Conservation (phyloP, 495 filamentous ascomycete species). For the Neurospora hispaniola region DNA sequence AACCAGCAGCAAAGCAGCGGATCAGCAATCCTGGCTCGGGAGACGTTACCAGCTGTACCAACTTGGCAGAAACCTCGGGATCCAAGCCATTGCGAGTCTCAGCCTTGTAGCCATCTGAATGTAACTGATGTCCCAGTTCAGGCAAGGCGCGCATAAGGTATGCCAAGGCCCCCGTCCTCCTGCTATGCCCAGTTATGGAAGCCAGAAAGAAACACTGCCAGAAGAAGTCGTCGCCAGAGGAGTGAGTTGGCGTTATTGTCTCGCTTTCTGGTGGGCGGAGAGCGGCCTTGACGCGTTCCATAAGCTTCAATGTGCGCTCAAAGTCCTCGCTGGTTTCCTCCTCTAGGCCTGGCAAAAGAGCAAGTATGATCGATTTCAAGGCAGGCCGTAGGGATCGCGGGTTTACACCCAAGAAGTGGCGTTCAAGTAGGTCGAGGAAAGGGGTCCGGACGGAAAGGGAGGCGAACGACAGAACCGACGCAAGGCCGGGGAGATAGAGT, state of each 20-base stretch:
- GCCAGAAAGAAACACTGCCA: slow-evolving; percentile 98
- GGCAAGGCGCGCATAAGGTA: slow-evolving; percentile 75
- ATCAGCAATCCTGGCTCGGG: slow-evolving; percentile 88
- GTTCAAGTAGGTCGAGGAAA: slow-evolving; percentile 76
- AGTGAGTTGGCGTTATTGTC: slow-evolving; percentile 40
- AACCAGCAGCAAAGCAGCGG: slow-evolving; percentile 78
- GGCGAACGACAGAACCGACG: slow-evolving; percentile 81
- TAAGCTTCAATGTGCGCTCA: slow-evolving; percentile 66
- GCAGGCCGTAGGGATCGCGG: slow-evolving; percentile 65
- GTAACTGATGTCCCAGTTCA: slow-evolving; percentile 42
- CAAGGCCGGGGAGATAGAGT: slow-evolving; percentile 81
- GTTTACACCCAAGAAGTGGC: slow-evolving; percentile 62
- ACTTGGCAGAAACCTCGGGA: slow-evolving; percentile 29
- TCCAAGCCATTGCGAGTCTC: slow-evolving; percentile 14
- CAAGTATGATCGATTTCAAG: slow-evolving; percentile 76
- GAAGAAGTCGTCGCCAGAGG: slow-evolving; percentile 72
- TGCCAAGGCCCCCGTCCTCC: slow-evolving; percentile 77
- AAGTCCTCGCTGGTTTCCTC: slow-evolving; percentile 97
- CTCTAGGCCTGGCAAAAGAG: slow-evolving; percentile 81
- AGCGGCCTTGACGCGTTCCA: slow-evolving; percentile 66
- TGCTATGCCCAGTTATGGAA: slow-evolving; percentile 73
- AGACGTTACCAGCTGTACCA: slow-evolving; percentile 67
- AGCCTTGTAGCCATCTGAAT: slow-evolving; percentile 13
- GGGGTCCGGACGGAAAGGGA: slow-evolving; percentile 77
- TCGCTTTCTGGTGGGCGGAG: slow-evolving; percentile 41